phyloP scores from a whole-genome alignment of 306 rosid species.

The Carpinus fangiana region DNA sequence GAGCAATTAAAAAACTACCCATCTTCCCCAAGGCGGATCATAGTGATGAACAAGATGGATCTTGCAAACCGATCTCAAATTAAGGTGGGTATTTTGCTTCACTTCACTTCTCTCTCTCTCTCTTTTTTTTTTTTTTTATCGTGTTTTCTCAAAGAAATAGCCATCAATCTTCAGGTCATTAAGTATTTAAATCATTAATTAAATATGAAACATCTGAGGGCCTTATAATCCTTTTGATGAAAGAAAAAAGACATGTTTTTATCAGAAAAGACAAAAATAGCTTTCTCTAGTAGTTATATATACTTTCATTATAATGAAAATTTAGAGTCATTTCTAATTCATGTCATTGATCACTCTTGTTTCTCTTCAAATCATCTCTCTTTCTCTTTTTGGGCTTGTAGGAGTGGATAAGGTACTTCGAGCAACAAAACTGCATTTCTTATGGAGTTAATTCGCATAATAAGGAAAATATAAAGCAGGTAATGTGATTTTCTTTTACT shows the following conservation, averaged over 20 bases:
- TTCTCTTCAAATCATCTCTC: not conserved
- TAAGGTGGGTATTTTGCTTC: slow-evolving; percentile 44
- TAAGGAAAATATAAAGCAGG: slow-evolving; percentile 71
- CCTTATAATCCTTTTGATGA: not conserved
- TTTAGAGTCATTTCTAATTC: not conserved
- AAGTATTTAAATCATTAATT: not conserved
- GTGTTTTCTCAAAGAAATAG: not conserved
- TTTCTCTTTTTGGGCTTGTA: slow-evolving; percentile 20
- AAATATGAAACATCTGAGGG: not conserved
- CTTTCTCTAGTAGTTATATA: not conserved
- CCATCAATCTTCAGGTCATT: not conserved
- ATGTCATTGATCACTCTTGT: not conserved
- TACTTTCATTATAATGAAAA: not conserved
- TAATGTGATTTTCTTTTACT: slow-evolving; percentile 32
- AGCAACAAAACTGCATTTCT: slow-evolving; percentile 44
- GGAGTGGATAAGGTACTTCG: slow-evolving; percentile 72
- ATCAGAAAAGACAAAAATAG: not conserved
- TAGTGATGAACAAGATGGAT: slow-evolving; percentile 73
- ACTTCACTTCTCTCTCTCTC: not conserved
- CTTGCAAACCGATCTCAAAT: slow-evolving; percentile 59
- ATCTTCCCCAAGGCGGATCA: slow-evolving; percentile 37
- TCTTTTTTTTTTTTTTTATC: not conserved
- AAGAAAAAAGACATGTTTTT: not conserved
- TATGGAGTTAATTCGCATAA: slow-evolving; percentile 86
- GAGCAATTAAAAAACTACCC: slow-evolving; percentile 36